Evolutionary conservation across 257 asterid species (phyloP).

Genomic region (Solanum medicagineum): DNA sequence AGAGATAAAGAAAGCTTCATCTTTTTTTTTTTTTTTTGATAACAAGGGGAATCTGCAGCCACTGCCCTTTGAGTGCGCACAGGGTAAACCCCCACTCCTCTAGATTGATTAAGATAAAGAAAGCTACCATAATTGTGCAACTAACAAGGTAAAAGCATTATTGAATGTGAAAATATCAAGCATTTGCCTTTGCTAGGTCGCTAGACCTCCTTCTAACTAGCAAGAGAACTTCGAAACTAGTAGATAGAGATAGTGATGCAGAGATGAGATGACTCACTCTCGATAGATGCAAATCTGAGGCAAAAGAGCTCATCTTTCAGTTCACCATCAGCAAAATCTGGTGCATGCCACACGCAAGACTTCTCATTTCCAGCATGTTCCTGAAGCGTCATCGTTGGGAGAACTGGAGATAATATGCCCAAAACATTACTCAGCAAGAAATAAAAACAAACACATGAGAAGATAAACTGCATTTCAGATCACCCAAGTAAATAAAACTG

Average conservation of each 20-base stretch:
- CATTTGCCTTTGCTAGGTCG: neutral
- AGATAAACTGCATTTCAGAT: neutral
- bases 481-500: neutral
- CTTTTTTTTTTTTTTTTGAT: too few species aligned
- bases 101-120: neutral
- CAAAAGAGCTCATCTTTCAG: slow-evolving; percentile 36
- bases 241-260: neutral
- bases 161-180: neutral
- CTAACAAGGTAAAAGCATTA: neutral
- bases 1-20: neutral
- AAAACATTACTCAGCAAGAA: neutral
- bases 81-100: neutral
- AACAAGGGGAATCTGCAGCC: too few species aligned
- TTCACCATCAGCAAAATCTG: slow-evolving; percentile 42
- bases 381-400: slow-evolving; percentile 27
- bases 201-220: neutral
- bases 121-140: neutral
- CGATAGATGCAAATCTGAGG: slow-evolving; percentile 32
- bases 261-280: slow-evolving; percentile 13
- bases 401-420: slow-evolving; percentile 6
- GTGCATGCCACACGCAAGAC: slow-evolving; percentile 44
- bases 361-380: slow-evolving; percentile 38
- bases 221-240: neutral
- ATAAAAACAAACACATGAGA: neutral
- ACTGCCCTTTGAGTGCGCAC: too few species aligned